Evolutionary conservation across 352 stramenopile genomes (phyloP), one percentile per base, ranked within the genome.

Genomic region (Globisporangium okanoganense): DNA sequence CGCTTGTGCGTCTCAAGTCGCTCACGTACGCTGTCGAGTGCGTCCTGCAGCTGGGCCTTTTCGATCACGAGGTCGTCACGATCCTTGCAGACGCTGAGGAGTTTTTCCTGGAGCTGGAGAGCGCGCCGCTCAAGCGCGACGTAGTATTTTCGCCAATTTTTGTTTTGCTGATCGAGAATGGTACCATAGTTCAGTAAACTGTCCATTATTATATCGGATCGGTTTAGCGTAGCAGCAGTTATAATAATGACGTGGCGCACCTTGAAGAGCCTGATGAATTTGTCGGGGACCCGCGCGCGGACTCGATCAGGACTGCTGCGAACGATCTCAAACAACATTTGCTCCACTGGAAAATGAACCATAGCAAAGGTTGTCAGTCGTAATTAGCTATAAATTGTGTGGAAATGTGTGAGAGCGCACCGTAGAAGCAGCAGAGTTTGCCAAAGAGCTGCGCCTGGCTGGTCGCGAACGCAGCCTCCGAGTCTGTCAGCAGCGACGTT

Each of bases 131-230:
- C 82, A 5, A 92, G 69, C n/a, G 65, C 59, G 3, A 75, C 59
- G 57, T 82, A 90, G 47, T 90, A 88, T 47, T 88, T 92, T 3
- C 78, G 68, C 79, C 82, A 91, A 50, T 82, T 85, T 53, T 82
- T 82, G 52, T 72, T 87, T 77, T 92, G 82, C 64, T 83, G 40
- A 45, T 45, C 18, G 18, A 20, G 18, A 45, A 45, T 3, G 40
- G 40, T 45, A 45, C 18, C 18, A 22, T 8, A 12, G 18, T 8
- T 45, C 5, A 45, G 40, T 10, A 45, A 2, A n/a, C 5, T 22
- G 16, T 14, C 5, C 8, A 43, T 14, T 36, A 36, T 36, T 36
- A 9, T n/a, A 14, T 6, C 36, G n/a, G n/a, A n/a, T n/a, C n/a
- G n/a, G n/a, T n/a, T n/a, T n/a, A 43, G 36, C 3, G n/a, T 5